Evolutionary conservation across 2,329 filamentous ascomycete species (phyloP).

Genomic region (Alternaria burnsii): DNA sequence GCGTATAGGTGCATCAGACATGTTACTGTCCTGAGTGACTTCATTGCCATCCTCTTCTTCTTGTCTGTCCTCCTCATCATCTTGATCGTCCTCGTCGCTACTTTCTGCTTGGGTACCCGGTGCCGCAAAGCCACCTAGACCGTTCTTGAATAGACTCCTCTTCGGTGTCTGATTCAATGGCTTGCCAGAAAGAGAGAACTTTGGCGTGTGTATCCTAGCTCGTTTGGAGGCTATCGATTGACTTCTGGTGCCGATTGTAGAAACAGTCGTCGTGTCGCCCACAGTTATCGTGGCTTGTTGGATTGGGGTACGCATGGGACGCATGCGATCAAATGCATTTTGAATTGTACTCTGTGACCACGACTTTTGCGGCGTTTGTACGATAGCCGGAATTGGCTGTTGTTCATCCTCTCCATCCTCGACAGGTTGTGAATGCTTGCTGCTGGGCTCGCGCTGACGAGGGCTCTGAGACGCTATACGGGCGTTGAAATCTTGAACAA

Average conservation of each 20-base stretch:
- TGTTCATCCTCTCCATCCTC: constrained; percentile 25
- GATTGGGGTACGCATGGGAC: constrained; percentile 66
- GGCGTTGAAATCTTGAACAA: constrained; percentile 53
- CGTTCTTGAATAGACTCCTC: constrained; percentile 52
- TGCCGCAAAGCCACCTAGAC: constrained; percentile 63
- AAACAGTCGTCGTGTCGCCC: constrained; percentile 71
- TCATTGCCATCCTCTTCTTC: constrained; percentile 26
- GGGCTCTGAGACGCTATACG: constrained; percentile 47
- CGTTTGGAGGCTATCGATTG: constrained; percentile 57
- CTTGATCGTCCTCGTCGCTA: constrained; percentile 38
- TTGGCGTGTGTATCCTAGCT: constrained; percentile 54
- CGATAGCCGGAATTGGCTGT: constrained; percentile 38
- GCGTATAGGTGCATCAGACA: constrained; percentile 23
- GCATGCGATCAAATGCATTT: constrained; percentile 71
- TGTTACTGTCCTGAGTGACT: constrained; percentile 21
- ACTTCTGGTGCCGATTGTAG: constrained; percentile 65
- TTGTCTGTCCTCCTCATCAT: constrained; percentile 21
- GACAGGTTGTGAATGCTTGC: constrained; percentile 15
- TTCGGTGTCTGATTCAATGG: constrained; percentile 41
- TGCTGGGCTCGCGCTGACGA: constrained; percentile 23
- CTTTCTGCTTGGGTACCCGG: constrained; percentile 57
- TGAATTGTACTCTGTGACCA: constrained; percentile 57
- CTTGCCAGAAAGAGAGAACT: constrained; percentile 42
- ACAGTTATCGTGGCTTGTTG: constrained; percentile 80
- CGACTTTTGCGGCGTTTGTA: constrained; percentile 43